Conservation (phyloP, 2,329 filamentous ascomycete genomes). For the Aspergillus japonicus region DNA sequence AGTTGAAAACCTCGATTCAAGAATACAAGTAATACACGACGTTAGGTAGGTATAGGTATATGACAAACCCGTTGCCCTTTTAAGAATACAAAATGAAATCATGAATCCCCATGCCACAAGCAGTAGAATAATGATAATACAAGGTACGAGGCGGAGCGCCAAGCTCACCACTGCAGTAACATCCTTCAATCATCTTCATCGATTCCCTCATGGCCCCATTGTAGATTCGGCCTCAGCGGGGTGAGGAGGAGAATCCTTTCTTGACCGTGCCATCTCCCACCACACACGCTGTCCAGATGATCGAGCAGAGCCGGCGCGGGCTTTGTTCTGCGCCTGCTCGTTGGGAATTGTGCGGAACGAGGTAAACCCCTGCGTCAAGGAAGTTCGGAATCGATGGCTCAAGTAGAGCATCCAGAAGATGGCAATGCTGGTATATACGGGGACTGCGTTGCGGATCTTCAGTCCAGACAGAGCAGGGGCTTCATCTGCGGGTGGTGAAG, state of each 20-base stretch:
- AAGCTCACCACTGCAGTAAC: neutral
- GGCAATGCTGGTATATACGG: slow-evolving; percentile 1
- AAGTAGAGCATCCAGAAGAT: neutral
- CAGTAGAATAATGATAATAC: neutral
- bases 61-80: neutral
- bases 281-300: neutral
- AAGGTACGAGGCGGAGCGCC: neutral
- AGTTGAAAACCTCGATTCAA: neutral
- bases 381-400: neutral
- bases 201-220: neutral
- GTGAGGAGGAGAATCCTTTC: neutral
- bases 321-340: neutral
- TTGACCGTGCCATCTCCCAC: neutral
- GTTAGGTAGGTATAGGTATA: neutral
- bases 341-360: neutral
- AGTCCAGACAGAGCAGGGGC: neutral
- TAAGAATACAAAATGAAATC: neutral
- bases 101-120: neutral
- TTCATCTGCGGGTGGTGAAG: neutral
- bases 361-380: neutral
- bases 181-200: neutral
- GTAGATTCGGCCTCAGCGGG: neutral
- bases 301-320: neutral
- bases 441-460: slow-evolving; percentile 1
- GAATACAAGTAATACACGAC: neutral